Conservation (phyloP, 257 asterid genomes). For the Eustoma russellianum region DNA sequence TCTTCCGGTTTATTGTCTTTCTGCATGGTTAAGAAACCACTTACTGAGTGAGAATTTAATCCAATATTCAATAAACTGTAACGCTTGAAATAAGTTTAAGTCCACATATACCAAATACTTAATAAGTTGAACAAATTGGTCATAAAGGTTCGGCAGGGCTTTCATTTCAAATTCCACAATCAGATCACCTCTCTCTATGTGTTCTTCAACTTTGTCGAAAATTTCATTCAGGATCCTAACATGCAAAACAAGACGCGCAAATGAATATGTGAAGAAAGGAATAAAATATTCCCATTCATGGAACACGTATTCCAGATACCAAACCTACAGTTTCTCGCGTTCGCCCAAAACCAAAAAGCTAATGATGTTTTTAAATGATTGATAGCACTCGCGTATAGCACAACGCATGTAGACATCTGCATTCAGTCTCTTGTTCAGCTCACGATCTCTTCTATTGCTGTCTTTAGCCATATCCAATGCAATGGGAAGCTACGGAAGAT, state of each 20-base stretch:
- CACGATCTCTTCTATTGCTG: conserved; percentile 75
- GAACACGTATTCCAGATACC: conserved; percentile 6
- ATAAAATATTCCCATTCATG: neutral
- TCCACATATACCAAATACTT: conserved; percentile 55
- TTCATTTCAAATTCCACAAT: conserved; percentile 50
- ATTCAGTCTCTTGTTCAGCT: conserved; percentile 76
- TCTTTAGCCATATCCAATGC: conserved; percentile 99
- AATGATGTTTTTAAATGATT: conserved; percentile 72
- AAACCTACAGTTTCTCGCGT: conserved; percentile 69
- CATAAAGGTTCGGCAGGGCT: conserved; percentile 71
- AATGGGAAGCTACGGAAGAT: conserved; percentile 95
- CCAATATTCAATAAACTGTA: neutral
- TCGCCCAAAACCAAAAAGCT: conserved; percentile 68
- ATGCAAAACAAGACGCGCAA: neutral
- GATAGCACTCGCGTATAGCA: conserved; percentile 94
- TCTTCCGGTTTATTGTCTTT: conserved; percentile 64
- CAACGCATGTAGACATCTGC: conserved; percentile 67
- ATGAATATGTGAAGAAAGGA: conserved; percentile 12
- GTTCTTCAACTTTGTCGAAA: conserved; percentile 64
- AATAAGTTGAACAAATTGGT: conserved; percentile 78
- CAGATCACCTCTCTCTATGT: conserved; percentile 51
- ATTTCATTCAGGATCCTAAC: conserved; percentile 66
- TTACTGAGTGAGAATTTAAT: neutral
- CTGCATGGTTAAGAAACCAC: conserved; percentile 31
- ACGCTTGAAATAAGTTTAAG: neutral